Conservation (phyloP, 108 stramenopile species). For the Fragilaria radians region DNA sequence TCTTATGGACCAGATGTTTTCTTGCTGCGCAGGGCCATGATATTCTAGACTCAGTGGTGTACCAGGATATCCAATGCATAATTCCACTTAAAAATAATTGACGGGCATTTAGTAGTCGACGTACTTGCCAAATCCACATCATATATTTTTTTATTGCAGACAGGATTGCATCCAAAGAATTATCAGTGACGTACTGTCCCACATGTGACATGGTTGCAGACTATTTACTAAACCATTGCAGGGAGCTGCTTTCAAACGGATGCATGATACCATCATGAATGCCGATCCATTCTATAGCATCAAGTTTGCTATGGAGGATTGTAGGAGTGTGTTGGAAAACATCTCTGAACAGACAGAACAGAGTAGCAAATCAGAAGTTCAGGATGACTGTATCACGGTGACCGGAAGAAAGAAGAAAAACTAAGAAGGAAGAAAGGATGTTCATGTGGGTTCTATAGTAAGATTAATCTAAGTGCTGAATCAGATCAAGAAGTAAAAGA, state of each 20-base stretch:
- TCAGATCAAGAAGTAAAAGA: too few species aligned
- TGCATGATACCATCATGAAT: slow-evolving; percentile 25
- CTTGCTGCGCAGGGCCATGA: slow-evolving; percentile 33
- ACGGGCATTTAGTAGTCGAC: slow-evolving; percentile 23
- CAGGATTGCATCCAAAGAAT: slow-evolving; percentile 11
- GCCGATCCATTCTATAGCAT: slow-evolving; percentile 3
- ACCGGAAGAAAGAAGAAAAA: too few species aligned
- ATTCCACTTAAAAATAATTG: slow-evolving; percentile 45
- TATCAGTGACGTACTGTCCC: slow-evolving; percentile 29
- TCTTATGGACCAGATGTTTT: slow-evolving; percentile 39
- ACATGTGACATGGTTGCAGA: slow-evolving; percentile 46
- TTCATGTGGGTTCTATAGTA: too few species aligned
- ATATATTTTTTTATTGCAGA: slow-evolving; percentile 44
- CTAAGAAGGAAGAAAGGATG: too few species aligned
- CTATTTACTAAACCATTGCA: slow-evolving; percentile 47
- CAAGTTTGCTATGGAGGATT: slow-evolving; percentile 2
- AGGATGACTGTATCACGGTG: too few species aligned
- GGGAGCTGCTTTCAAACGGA: slow-evolving; percentile 19
- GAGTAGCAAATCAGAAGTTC: too few species aligned
- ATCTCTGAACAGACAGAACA: too few species aligned
- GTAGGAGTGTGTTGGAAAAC: slow-evolving; percentile 29
- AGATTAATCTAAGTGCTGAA: too few species aligned
- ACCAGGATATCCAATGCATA: slow-evolving; percentile 41
- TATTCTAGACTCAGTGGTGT: slow-evolving; percentile 23
- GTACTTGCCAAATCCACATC: slow-evolving; percentile 36